phyloP scores from a whole-genome alignment of 345 rosid genomes.

The Populus ilicifolia region DNA sequence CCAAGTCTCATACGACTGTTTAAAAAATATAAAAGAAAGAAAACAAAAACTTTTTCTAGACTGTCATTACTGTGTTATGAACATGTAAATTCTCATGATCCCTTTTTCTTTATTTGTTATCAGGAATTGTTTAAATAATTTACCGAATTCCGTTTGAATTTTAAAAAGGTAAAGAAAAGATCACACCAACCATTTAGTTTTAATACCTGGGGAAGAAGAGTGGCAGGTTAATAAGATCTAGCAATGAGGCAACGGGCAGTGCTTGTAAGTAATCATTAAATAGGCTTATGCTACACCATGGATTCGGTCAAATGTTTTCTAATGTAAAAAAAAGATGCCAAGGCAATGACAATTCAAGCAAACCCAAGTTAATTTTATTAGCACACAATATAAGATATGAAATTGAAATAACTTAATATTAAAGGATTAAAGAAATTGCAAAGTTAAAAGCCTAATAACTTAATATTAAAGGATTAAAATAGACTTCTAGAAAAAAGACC shows the following conservation, averaged over 20 bases:
- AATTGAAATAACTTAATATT: no score
- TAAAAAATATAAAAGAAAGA: neutral
- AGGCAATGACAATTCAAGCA: no score
- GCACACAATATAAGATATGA: no score
- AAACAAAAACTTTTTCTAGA: neutral
- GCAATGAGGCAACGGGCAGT: neutral
- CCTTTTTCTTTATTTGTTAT: neutral
- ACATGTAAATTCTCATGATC: neutral
- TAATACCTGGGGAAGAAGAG: neutral
- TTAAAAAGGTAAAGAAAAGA: neutral
- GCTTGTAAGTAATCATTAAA: neutral
- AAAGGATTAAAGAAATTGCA: no score
- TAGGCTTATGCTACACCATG: no score
- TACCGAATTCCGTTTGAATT: neutral
- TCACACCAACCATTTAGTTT: neutral
- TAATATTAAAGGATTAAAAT: no score
- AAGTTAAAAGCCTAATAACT: no score
- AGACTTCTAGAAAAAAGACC: no score
- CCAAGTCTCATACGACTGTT: neutral
- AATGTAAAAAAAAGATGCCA: no score
- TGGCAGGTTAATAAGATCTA: neutral
- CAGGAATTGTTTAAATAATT: neutral
- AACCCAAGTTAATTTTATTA: no score
- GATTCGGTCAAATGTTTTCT: no score
- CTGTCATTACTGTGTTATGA: neutral